Conservation (phyloP, 257 asterid species). For the Gardenia jasminoides region DNA sequence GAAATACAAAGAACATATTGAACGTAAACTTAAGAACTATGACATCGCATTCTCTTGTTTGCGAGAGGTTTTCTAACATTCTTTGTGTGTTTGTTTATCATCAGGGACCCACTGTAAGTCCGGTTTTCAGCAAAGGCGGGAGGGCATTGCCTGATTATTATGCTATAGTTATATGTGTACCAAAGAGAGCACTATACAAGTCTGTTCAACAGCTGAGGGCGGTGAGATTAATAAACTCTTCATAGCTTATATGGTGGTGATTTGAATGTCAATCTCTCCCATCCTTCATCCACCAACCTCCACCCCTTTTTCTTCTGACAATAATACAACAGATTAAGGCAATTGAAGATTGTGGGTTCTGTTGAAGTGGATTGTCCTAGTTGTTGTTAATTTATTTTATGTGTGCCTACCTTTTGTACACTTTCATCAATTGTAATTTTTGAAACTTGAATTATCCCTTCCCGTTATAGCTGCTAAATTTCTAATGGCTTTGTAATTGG, state of each 20-base stretch:
- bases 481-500: not conserved
- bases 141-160: slow-evolving; percentile 57
- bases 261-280: not conserved
- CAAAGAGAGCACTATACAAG: slow-evolving; percentile 80
- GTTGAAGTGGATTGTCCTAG: not conserved
- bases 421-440: not conserved
- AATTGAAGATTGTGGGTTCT: not conserved
- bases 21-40: slow-evolving; percentile 43
- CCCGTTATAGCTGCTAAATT: not conserved
- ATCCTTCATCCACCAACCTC: not conserved
- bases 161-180: slow-evolving; percentile 92
- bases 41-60: not conserved
- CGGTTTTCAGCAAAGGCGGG: slow-evolving; percentile 72
- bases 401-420: not conserved
- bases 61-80: slow-evolving; percentile 16
- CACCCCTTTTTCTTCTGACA: not conserved
- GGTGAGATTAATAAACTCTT: slow-evolving; percentile 45
- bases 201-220: slow-evolving; percentile 90
- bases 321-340: not conserved
- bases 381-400: not conserved
- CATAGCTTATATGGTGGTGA: not conserved
- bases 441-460: not conserved
- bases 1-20: not conserved
- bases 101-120: slow-evolving; percentile 96
- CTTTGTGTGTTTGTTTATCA: slow-evolving; percentile 6